Evolutionary conservation across 2,329 filamentous ascomycete species (phyloP).

Genomic region (Huntiella savannae): DNA sequence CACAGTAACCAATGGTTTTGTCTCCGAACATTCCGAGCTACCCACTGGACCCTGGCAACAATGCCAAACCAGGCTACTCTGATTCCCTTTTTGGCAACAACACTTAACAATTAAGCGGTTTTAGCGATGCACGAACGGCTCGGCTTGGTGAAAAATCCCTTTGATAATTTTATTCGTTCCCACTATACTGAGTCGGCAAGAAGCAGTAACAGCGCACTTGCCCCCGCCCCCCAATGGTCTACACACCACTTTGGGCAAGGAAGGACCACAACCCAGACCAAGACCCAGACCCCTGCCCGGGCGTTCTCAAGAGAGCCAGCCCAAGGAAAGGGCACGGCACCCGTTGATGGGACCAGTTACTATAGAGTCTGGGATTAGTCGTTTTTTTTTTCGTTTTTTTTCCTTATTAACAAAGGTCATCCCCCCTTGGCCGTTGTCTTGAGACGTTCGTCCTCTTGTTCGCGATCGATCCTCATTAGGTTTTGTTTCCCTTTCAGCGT

Average conservation of each 20-base stretch:
- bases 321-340: too few relatives aligned
- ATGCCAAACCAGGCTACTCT: too few relatives aligned
- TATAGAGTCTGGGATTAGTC: not conserved
- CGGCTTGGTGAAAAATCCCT: conserved; percentile 2
- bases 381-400: not conserved
- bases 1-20: conserved; percentile 4
- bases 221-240: too few relatives aligned
- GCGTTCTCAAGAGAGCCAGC: too few relatives aligned
- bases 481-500: conserved; percentile 5
- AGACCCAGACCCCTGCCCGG: too few relatives aligned
- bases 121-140: too few relatives aligned
- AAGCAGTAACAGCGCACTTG: too few relatives aligned
- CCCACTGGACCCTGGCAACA: conserved; percentile 1
- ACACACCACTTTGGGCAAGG: too few relatives aligned
- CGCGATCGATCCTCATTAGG: conserved; percentile 11
- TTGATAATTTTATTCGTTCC: conserved; percentile 7
- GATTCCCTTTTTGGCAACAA: too few relatives aligned
- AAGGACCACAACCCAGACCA: too few relatives aligned
- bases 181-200: too few relatives aligned
- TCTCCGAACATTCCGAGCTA: conserved; percentile 10
- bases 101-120: too few relatives aligned
- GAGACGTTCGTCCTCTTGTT: conserved; percentile 3
- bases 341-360: not conserved
- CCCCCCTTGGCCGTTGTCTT: conserved; percentile 5
- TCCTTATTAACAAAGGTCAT: conserved; percentile 8